Percentiles rank a stretch among this genome's conserved stretches.
These are phyloP conservation scores for Ustilago xerochloae DNA, from an alignment of 1,284 basidiomycete genomes.

Conservation along the genomic window DNA sequence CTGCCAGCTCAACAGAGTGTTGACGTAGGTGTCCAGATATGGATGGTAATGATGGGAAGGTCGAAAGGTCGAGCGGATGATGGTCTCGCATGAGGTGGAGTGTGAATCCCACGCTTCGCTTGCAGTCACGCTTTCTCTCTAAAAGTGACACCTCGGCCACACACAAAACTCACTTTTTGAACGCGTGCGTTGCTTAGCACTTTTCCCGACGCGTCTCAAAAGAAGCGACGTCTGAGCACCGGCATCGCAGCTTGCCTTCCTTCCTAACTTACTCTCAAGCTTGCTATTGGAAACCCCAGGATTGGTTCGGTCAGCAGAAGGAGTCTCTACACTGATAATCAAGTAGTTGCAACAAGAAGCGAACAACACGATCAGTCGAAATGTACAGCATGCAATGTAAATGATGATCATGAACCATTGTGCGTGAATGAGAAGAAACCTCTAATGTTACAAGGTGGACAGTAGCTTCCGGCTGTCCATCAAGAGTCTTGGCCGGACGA, in stretches of 20 bases:
- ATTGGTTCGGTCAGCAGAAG: too few relatives aligned
- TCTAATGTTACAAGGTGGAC: conserved; percentile 4
- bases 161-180: neutral
- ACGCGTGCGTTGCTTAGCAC: conserved; percentile 8
- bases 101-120: neutral
- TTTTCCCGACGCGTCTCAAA: conserved; percentile 4
- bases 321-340: too few relatives aligned
- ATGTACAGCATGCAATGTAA: too few relatives aligned
- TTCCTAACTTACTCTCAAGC: too few relatives aligned
- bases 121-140: neutral
- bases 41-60: neutral
- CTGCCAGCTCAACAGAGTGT: too few relatives aligned
- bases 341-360: too few relatives aligned
- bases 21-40: neutral
- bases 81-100: neutral
- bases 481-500: neutral
- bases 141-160: conserved; percentile 13
- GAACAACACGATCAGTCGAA: neutral
- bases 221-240: neutral
- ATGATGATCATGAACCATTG: neutral
- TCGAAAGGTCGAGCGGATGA: neutral
- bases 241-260: too few relatives aligned
- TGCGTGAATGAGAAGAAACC: neutral
- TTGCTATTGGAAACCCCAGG: too few relatives aligned
- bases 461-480: neutral